Percentiles rank a stretch among this genome's conserved stretches.
These are phyloP conservation scores for apple (Malus domestica) DNA, from an alignment of 306 rosid species.

Conservation along the genomic window DNA sequence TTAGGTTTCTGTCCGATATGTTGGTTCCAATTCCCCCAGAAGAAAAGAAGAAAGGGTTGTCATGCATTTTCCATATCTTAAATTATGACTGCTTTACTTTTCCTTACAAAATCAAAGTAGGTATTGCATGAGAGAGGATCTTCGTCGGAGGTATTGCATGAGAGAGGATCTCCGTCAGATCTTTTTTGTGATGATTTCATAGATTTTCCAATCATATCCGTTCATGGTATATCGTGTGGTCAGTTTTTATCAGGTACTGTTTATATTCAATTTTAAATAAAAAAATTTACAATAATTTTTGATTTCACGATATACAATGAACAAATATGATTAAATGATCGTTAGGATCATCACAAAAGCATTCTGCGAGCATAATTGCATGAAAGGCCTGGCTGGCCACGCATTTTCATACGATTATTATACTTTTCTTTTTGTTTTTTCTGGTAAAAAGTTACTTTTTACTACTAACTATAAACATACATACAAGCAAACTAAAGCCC, in stretches of 20 bases:
- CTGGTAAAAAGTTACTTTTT: too few species aligned
- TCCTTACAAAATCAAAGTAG: neutral
- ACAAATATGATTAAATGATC: neutral
- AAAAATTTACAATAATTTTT: too few species aligned
- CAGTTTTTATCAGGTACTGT: too few species aligned
- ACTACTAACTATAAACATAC: too few species aligned
- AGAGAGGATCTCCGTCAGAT: too few species aligned
- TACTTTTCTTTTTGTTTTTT: too few species aligned
- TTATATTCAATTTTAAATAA: too few species aligned
- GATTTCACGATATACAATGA: fast-evolving
- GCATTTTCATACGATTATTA: too few species aligned
- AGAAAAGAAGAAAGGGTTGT: neutral
- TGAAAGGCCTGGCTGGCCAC: too few species aligned
- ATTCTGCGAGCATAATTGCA: too few species aligned
- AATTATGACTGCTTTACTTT: neutral
- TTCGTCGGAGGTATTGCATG: too few species aligned
- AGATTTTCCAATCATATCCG: fast-evolving
- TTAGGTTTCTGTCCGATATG: neutral
- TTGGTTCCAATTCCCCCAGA: neutral
- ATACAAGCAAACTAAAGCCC: too few species aligned
- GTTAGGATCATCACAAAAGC: fast-evolving
- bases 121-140: neutral
- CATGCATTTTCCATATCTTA: neutral
- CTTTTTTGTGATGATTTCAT: fast-evolving
- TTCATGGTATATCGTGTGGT: fast-evolving